Base-by-base conservation (phyloP, 2,329 filamentous ascomycete genomes). In the Aspergillus oerlinghausenensis region DNA sequence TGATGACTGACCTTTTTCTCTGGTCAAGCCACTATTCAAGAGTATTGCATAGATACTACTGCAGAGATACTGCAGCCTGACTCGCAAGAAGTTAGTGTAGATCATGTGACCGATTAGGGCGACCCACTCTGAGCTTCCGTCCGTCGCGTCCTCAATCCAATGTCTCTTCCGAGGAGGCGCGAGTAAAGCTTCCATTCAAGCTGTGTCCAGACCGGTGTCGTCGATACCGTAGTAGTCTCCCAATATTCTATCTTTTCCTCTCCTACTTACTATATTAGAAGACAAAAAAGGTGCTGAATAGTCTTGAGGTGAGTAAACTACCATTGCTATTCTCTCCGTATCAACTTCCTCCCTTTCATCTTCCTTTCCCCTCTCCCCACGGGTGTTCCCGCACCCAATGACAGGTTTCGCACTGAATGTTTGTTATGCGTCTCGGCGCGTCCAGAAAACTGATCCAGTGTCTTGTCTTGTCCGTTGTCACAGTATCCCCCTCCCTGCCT, bases 361-460 rank as follows among this genome's bases (percentile, higher is more conserved):
- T 23, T 52, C 25, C 21, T 23, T 25, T 32, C 25, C 32, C 52
- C 28, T 21, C 49, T 51, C 17, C 21, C 49, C 11, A 42, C 28
- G 23, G n/a, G 32, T 21, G 17, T 28, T 35, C 43, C 43, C 42
- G 42, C 42, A 45, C 10, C 21, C n/a, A 45, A 19, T 19, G 42
- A 11, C 40, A n/a, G 19, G n/a, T 8, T 11, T 49, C 23, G 35
- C 23, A 42, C 55, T 52, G 29, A 51, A 38, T 51, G 50, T 51
- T 48, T 50, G 10, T 49, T 26, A 42, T 51, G 43, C 50, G 19
- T 54, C 47, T 55, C 48, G 57, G 52, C 60, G 55, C 59, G 55
- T 61, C 52, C 51, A 52, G 29, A 48, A 52, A 29, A 26, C 29
- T 42, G 11, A 14, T 35, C 14, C 11, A 35, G 49, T 56, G 51